phyloP scores from a whole-genome alignment of 2,329 filamentous ascomycete species.

The Trichoderma cornu-damae region DNA sequence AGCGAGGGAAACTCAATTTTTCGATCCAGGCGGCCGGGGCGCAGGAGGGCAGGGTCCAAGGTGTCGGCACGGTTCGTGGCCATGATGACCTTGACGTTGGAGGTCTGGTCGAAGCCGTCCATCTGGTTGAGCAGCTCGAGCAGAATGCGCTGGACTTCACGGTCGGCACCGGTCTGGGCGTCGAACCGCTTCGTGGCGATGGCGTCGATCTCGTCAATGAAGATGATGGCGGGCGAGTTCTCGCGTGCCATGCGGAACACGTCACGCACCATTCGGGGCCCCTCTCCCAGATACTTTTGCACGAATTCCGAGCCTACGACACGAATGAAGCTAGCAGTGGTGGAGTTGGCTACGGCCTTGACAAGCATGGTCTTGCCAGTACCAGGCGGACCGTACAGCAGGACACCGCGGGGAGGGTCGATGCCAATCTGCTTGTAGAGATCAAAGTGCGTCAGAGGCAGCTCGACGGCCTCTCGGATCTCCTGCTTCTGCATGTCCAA shows the following conservation, averaged over 20 bases:
- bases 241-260: slow-evolving; percentile 99
- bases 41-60: slow-evolving; percentile 87
- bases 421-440: slow-evolving; percentile 99
- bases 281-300: slow-evolving; percentile 97
- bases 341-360: slow-evolving; percentile 97
- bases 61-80: slow-evolving; percentile 98
- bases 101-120: slow-evolving; percentile 98
- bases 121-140: slow-evolving; percentile 98
- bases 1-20: slow-evolving; percentile 99
- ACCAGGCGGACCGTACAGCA: slow-evolving; percentile 92
- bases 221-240: slow-evolving; percentile 97
- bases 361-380: slow-evolving; percentile 97
- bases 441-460: slow-evolving; percentile 95
- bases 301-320: slow-evolving; percentile 98
- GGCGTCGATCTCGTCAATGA: slow-evolving; percentile 98
- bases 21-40: slow-evolving; percentile 89
- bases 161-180: slow-evolving; percentile 93
- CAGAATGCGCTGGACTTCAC: slow-evolving; percentile 97
- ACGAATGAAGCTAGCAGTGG: slow-evolving; percentile 95
- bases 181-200: slow-evolving; percentile 99
- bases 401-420: slow-evolving; percentile 90
- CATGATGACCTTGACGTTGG: slow-evolving; percentile 99
- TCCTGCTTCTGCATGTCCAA: slow-evolving; percentile 99
- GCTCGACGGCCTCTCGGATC: slow-evolving; percentile 93
- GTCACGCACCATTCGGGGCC: slow-evolving; percentile 96